Conservation (phyloP, 148 eudicot species). For the Rhododendron mucronatum region DNA sequence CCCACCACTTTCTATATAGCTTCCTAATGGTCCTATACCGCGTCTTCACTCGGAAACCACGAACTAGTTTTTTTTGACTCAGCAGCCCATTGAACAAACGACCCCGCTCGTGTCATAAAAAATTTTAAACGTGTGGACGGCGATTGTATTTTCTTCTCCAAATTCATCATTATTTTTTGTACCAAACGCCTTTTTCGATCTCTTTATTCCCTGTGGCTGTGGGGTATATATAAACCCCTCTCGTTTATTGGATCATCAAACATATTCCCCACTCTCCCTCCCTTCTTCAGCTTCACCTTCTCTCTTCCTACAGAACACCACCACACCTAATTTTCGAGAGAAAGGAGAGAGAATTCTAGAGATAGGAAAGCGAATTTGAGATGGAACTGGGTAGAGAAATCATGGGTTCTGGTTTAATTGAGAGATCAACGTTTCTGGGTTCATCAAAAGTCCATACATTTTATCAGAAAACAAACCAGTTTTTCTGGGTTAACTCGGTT, state of each 20-base stretch:
- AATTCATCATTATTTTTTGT: neutral
- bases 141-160: neutral
- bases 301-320: neutral
- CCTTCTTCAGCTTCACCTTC: constrained; percentile 17
- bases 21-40: neutral
- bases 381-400: constrained; percentile 43
- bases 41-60: neutral
- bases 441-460: constrained; percentile 18
- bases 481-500: constrained; percentile 1
- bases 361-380: neutral
- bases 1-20: neutral
- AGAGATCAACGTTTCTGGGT: constrained; percentile 22
- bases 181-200: neutral
- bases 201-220: neutral
- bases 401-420: constrained; percentile 30
- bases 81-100: neutral
- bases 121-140: constrained; percentile 3
- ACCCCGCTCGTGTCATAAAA: neutral
- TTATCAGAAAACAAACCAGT: neutral
- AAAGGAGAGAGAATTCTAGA: constrained; percentile 49
- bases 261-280: neutral
- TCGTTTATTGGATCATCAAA: neutral
- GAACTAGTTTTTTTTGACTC: neutral
- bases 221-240: neutral
- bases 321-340: constrained; percentile 13